Conservation (phyloP, 164 flowering plant genomes). For the Cinnamomum micranthum region DNA sequence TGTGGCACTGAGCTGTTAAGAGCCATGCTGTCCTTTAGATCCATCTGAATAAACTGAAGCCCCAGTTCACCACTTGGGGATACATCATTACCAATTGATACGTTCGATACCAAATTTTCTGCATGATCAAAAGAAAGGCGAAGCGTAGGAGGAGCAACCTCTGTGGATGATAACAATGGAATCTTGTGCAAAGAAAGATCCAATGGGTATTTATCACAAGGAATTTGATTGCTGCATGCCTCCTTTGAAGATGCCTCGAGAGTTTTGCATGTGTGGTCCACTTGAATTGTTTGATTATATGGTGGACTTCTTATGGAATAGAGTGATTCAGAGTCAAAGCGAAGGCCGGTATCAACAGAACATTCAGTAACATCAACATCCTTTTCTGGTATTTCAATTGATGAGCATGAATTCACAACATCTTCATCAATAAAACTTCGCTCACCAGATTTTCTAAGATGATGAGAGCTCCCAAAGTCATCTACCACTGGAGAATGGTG, state of each 20-base stretch:
- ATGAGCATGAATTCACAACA: neutral
- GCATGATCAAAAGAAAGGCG: slow-evolving; percentile 4
- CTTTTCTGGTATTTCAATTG: neutral
- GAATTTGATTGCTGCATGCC: neutral
- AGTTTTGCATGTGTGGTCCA: neutral
- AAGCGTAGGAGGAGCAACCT: neutral
- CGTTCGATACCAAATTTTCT: slow-evolving; percentile 5
- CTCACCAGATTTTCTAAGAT: neutral
- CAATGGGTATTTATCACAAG: slow-evolving; percentile 7
- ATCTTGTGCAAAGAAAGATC: slow-evolving; percentile 20
- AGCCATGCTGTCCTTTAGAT: slow-evolving; percentile 2
- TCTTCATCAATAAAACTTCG: neutral
- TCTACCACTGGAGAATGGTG: neutral
- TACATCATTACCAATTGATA: neutral
- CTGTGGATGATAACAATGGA: slow-evolving; percentile 14
- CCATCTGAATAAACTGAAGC: slow-evolving; percentile 7
- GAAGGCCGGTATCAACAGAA: neutral
- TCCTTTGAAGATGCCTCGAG: neutral
- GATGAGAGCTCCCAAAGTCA: neutral
- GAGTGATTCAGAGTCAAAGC: neutral
- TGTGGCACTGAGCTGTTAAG: neutral
- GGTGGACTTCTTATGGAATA: neutral
- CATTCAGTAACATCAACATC: neutral
- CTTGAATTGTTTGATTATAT: neutral
- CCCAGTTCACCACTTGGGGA: slow-evolving; percentile 1